A percentile compares a stretch with the other conserved stretches of the same genome.
Evolutionary conservation across 768 basidiomycete species (phyloP).

Genomic region (Suillus clintonianus): DNA sequence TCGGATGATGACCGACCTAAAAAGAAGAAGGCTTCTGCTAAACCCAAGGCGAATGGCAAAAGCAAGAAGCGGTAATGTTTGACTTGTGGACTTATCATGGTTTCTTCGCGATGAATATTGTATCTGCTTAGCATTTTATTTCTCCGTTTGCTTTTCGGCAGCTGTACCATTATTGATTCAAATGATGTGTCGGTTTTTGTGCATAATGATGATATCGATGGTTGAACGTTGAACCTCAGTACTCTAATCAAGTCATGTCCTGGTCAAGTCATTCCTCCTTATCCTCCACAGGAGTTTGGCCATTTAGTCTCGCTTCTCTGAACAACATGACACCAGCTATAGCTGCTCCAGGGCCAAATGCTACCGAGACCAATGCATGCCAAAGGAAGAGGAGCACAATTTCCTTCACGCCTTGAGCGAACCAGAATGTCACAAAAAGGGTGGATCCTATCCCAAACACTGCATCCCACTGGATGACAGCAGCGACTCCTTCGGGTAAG

Average conservation of each 20-base stretch:
- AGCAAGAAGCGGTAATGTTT: conserved; percentile 31
- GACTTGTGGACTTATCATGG: conserved; percentile 6
- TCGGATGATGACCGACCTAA: conserved; percentile 52
- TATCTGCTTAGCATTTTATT: conserved; percentile 9
- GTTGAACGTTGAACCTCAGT: background rate
- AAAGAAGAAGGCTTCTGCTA: conserved; percentile 39
- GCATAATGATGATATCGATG: background rate
- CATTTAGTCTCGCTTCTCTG: conserved; percentile 43
- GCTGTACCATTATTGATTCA: conserved; percentile 10
- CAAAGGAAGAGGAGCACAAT: conserved; percentile 40
- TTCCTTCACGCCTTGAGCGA: conserved; percentile 36
- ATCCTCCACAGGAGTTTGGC: background rate
- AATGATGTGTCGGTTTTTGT: background rate
- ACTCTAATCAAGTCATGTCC: conserved; percentile 1
- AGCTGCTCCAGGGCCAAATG: conserved; percentile 55
- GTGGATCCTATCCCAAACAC: conserved; percentile 40
- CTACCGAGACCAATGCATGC: conserved; percentile 42
- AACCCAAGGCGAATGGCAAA: conserved; percentile 45
- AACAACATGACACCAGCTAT: conserved; percentile 49
- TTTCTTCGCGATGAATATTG: conserved; percentile 6
- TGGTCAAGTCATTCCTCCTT: background rate
- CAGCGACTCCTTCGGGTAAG: conserved; percentile 18
- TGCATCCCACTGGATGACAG: conserved; percentile 57
- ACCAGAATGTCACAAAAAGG: conserved; percentile 52
- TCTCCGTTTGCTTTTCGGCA: background rate